Percentiles rank a stretch among this genome's conserved stretches.
These are phyloP conservation scores for Pyracantha coccinea DNA, from an alignment of 331 rosid species.

Conservation along the genomic window DNA sequence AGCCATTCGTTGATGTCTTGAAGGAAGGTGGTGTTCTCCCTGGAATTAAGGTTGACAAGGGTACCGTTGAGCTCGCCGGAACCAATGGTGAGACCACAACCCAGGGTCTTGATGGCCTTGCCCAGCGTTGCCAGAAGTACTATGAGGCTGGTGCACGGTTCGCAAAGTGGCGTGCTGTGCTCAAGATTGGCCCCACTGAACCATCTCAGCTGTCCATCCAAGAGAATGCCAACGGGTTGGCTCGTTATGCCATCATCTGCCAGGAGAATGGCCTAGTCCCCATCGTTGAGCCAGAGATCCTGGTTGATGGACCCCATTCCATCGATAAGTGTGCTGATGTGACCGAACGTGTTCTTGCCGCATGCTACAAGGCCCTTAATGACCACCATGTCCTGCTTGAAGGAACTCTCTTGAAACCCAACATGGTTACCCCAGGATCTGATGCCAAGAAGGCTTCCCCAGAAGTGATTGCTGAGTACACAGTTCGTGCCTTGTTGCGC, in stretches of 20 bases:
- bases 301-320: conserved; percentile 78
- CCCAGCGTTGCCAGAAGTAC: conserved; percentile 72
- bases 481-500: conserved; percentile 59
- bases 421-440: conserved; percentile 95
- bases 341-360: conserved; percentile 79
- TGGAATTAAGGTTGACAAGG: conserved; percentile 93
- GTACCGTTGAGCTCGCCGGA: conserved; percentile 77
- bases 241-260: conserved; percentile 73
- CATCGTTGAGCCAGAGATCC: conserved; percentile 91
- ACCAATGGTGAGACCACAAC: conserved; percentile 91
- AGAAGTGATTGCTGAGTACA: conserved; percentile 65
- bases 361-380: conserved; percentile 81
- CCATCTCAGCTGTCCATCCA: conserved; percentile 74
- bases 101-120: conserved; percentile 87
- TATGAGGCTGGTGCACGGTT: conserved; percentile 94
- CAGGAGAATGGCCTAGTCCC: conserved; percentile 93
- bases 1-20: conserved; percentile 58
- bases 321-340: conserved; percentile 72
- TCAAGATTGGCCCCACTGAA: conserved; percentile 76
- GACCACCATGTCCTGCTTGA: conserved; percentile 86
- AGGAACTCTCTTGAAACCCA: conserved; percentile 89
- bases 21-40: conserved; percentile 76
- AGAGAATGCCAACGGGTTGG: conserved; percentile 80
- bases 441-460: conserved; percentile 57
- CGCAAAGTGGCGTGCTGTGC: conserved; percentile 94